Evolutionary conservation across 1,139 yeast species (phyloP), one percentile per base, ranked within the genome.

Genomic region (Kurtzmaniella natalensis): DNA sequence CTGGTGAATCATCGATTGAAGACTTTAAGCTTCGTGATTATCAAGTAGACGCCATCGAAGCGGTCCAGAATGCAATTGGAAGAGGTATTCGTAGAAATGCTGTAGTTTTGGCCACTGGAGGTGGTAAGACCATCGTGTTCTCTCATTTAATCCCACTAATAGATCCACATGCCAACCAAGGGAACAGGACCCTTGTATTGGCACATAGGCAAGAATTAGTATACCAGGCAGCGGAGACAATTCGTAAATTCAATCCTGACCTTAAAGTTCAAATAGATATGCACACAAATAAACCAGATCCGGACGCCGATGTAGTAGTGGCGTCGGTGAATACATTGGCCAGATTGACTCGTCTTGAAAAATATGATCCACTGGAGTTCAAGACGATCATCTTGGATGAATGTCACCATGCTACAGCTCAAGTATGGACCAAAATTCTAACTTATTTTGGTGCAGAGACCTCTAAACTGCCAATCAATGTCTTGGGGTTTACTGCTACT

Each of bases 81-180:
- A 24, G 50, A 7, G 79, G 81, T 0, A 52, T 64, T 4, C 58
- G 66, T 16, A 63, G 94, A 31, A 75, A 88, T 1, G 96, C 94
- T 0, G 88, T 87, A 2, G 84, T 88, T 11, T 56, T 92, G 33
- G 96, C 96, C 5, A 92, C 97, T 0, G 98, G 98, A 0, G 94
- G 95, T 13, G 98, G 97, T 2, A 89, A 89, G 48, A 89, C 97
- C 0, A 87, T 88, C 13, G 80, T 89, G 1, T 86, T 89, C 51
- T 65, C 92, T 2, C 76, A 77, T 45, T 50, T 88, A 31, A 71
- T 87, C 4, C 68, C 75, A 0, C 55, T 61, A 26, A 58, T 86
- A 10, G 46, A 55, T 7, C 67, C 76, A 0, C 16, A 38, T 1
- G 38, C 47, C 0, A 26, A 33, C 1, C 38, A 50, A 20, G 80